Percentiles rank a stretch among this genome's conserved stretches.
These are phyloP conservation scores for Cystobasidium slooffiae DNA, from an alignment of 1,284 basidiomycete species.

Conservation along the genomic window DNA sequence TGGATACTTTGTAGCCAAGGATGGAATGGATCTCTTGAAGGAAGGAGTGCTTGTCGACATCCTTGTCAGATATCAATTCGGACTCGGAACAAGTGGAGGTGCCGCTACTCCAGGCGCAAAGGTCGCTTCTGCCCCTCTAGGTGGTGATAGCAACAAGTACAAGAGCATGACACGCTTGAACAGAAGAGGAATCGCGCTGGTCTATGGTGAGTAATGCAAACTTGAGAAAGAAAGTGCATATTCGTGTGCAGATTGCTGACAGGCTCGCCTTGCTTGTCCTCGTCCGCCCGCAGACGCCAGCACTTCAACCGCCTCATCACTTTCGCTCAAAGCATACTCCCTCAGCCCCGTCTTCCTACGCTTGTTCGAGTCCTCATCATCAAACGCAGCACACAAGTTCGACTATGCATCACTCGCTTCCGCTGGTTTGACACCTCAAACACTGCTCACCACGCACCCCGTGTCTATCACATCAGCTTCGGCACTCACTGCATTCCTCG, in stretches of 20 bases:
- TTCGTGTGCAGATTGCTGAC: too few relatives aligned
- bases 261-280: slow-evolving; percentile 12
- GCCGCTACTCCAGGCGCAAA: slow-evolving; percentile 48
- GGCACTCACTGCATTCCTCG: slow-evolving; percentile 82
- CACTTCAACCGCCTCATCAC: slow-evolving; percentile 79
- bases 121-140: slow-evolving; percentile 33
- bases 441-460: slow-evolving; percentile 87
- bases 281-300: slow-evolving; percentile 55
- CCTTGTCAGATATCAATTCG: slow-evolving; percentile 83
- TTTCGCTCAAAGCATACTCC: slow-evolving; percentile 88
- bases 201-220: slow-evolving; percentile 77
- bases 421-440: slow-evolving; percentile 84
- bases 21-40: slow-evolving; percentile 61
- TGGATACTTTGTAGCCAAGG: slow-evolving; percentile 84
- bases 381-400: slow-evolving; percentile 19
- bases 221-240: too few relatives aligned
- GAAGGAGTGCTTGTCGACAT: slow-evolving; percentile 91
- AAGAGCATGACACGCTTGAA: slow-evolving; percentile 41
- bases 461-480: slow-evolving; percentile 85
- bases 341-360: slow-evolving; percentile 81
- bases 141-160: slow-evolving; percentile 32
- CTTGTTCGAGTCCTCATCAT: slow-evolving; percentile 70
- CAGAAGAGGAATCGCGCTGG: slow-evolving; percentile 83
- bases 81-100: slow-evolving; percentile 68
- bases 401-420: slow-evolving; percentile 65